Evolutionary conservation across 2,329 filamentous ascomycete species (phyloP).

Genomic region (Xylogone sp.): DNA sequence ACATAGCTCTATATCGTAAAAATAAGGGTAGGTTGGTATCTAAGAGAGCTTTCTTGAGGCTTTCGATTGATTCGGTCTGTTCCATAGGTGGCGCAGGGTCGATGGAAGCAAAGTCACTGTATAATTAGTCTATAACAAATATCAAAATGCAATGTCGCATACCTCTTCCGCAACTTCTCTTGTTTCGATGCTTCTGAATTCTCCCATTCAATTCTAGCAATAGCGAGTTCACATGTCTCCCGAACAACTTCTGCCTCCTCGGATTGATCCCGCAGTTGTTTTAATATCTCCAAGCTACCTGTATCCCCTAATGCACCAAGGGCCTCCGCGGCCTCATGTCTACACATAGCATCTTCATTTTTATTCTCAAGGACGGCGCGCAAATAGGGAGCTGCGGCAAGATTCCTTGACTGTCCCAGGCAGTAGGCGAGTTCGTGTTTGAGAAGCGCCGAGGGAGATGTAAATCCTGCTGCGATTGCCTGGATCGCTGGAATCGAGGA

Average conservation of each 20-base stretch:
- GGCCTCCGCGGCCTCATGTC: slow-evolving; percentile 95
- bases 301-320: slow-evolving; percentile 80
- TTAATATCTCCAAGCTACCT: slow-evolving; percentile 70
- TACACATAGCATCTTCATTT: slow-evolving; percentile 88
- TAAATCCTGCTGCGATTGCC: slow-evolving; percentile 85
- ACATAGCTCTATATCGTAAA: slow-evolving; percentile 95
- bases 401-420: slow-evolving; percentile 82
- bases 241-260: slow-evolving; percentile 77
- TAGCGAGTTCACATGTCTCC: slow-evolving; percentile 96
- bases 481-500: slow-evolving; percentile 57
- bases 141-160: slow-evolving; percentile 13
- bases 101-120: slow-evolving; percentile 89
- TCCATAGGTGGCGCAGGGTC: slow-evolving; percentile 90
- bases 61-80: slow-evolving; percentile 65
- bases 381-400: slow-evolving; percentile 69
- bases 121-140: slow-evolving; percentile 12
- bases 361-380: slow-evolving; percentile 70
- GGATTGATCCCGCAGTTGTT: slow-evolving; percentile 67
- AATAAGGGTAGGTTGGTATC: slow-evolving; percentile 79
- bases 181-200: slow-evolving; percentile 65
- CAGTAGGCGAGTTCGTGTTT: slow-evolving; percentile 99
- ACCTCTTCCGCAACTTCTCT: slow-evolving; percentile 83
- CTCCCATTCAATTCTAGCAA: slow-evolving; percentile 92
- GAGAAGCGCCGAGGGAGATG: slow-evolving; percentile 80
- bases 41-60: slow-evolving; percentile 73